A percentile compares a stretch with the other conserved stretches of the same genome.
Conservation (phyloP, 2,329 filamentous ascomycete species). For the Penicillium sp. region DNA sequence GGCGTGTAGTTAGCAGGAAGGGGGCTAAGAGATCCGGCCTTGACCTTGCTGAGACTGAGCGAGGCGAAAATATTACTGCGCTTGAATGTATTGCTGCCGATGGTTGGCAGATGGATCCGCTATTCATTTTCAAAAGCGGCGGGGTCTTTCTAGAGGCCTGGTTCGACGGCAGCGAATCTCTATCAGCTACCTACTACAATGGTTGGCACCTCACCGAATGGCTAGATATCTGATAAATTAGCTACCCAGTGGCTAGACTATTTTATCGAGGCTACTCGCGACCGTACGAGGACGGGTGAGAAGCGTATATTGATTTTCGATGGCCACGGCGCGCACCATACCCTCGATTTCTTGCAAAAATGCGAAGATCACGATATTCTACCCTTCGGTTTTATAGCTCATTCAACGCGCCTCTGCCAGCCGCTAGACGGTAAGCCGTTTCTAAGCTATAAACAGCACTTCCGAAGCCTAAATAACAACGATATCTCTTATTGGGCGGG, state of each 20-base stretch:
- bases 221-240: not conserved
- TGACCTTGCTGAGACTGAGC: not conserved
- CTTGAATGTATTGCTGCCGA: slow-evolving; percentile 2
- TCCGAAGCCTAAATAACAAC: too few species aligned
- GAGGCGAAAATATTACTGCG: slow-evolving; percentile 1
- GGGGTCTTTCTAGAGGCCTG: not conserved
- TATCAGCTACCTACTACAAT: not conserved
- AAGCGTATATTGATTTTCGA: not conserved
- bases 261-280: not conserved
- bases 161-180: not conserved
- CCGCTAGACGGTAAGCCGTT: too few species aligned
- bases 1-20: not conserved
- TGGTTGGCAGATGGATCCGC: not conserved
- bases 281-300: not conserved
- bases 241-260: not conserved
- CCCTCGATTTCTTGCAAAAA: not conserved
- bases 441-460: too few species aligned
- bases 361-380: slow-evolving; percentile 7
- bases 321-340: not conserved
- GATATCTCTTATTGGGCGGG: slow-evolving; percentile 5
- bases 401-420: too few species aligned
- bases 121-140: not conserved
- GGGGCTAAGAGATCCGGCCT: too few species aligned
- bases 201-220: not conserved
- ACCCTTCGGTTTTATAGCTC: not conserved